A percentile compares a stretch with the other conserved stretches of the same genome.
Conservation (phyloP, 345 rosid species). For the Camelina sativa region DNA sequence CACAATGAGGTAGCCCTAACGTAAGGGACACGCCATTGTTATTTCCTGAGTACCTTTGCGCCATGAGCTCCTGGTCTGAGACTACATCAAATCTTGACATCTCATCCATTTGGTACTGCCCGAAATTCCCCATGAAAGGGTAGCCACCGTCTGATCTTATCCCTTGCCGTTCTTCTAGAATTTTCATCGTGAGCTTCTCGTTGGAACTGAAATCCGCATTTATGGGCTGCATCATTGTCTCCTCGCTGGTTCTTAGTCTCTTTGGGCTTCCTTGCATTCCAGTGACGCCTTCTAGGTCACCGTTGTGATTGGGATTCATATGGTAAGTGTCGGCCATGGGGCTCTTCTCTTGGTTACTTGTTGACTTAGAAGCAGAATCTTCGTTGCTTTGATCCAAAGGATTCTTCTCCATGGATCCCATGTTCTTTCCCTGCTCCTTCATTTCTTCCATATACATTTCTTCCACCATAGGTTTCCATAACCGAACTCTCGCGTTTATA, state of each 20-base stretch:
- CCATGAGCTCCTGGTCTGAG: constrained; percentile 65
- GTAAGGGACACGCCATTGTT: constrained; percentile 92
- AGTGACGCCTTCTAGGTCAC: constrained; percentile 70
- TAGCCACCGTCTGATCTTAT: constrained; percentile 64
- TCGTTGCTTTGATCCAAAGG: constrained; percentile 66
- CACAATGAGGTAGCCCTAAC: constrained; percentile 89
- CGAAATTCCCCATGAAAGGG: constrained; percentile 83
- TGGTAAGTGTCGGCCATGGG: constrained; percentile 56
- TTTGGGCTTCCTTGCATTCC: constrained; percentile 78
- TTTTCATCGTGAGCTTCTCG: constrained; percentile 60
- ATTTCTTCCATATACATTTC: constrained; percentile 87
- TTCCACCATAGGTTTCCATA: constrained; percentile 99
- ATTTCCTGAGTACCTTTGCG: constrained; percentile 62
- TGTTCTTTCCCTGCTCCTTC: constrained; percentile 72
- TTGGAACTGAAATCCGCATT: constrained; percentile 45
- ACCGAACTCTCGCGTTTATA: constrained; percentile 96
- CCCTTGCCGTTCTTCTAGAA: constrained; percentile 61
- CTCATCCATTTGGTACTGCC: constrained; percentile 89
- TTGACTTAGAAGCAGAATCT: constrained; percentile 65
- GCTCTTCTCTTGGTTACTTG: constrained; percentile 54
- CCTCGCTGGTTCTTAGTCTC: constrained; percentile 59
- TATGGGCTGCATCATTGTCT: constrained; percentile 60
- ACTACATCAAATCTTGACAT: constrained; percentile 69
- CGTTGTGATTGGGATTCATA: constrained; percentile 60
- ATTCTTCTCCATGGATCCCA: constrained; percentile 64